A percentile compares a stretch with the other conserved stretches of the same genome.
Conservation (phyloP, 768 basidiomycete genomes). For the Mycena latifolia region DNA sequence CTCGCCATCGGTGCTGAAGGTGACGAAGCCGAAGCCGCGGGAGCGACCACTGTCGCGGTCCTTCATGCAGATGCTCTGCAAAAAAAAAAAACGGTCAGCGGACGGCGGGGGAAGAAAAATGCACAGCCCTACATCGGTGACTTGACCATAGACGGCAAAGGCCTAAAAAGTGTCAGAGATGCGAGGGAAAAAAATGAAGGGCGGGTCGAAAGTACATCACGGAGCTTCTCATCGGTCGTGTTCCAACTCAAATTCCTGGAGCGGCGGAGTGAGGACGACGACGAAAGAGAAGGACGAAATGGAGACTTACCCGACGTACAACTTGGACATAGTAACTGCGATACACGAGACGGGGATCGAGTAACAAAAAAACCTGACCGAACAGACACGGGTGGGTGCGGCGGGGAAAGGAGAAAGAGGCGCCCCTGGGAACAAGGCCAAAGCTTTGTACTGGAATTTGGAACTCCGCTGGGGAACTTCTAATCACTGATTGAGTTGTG, state of each 20-base stretch:
- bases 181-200: slow-evolving; percentile 29
- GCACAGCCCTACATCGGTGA: slow-evolving; percentile 88
- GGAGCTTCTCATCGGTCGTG: slow-evolving; percentile 92
- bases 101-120: slow-evolving; percentile 35
- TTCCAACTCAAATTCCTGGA: slow-evolving; percentile 95
- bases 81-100: too few species aligned
- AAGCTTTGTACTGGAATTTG: slow-evolving; percentile 10
- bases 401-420: slow-evolving; percentile 5
- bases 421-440: background rate
- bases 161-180: slow-evolving; percentile 61
- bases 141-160: slow-evolving; percentile 82
- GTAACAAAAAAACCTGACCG: slow-evolving; percentile 8
- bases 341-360: slow-evolving; percentile 7
- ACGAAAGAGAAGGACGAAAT: background rate
- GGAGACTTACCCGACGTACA: slow-evolving; percentile 30
- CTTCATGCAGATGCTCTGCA: background rate
- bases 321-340: slow-evolving; percentile 30
- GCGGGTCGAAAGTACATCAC: slow-evolving; percentile 57
- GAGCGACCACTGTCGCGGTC: slow-evolving; percentile 74
- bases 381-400: slow-evolving; percentile 13
- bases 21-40: slow-evolving; percentile 97
- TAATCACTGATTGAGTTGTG: background rate
- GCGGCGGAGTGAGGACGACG: background rate
- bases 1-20: slow-evolving; percentile 69
- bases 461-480: slow-evolving; percentile 22